A percentile compares a stretch with the other conserved stretches of the same genome.
These are phyloP conservation scores for Starmerella apicola DNA, from an alignment of 805 yeast species.

Conservation along the genomic window DNA sequence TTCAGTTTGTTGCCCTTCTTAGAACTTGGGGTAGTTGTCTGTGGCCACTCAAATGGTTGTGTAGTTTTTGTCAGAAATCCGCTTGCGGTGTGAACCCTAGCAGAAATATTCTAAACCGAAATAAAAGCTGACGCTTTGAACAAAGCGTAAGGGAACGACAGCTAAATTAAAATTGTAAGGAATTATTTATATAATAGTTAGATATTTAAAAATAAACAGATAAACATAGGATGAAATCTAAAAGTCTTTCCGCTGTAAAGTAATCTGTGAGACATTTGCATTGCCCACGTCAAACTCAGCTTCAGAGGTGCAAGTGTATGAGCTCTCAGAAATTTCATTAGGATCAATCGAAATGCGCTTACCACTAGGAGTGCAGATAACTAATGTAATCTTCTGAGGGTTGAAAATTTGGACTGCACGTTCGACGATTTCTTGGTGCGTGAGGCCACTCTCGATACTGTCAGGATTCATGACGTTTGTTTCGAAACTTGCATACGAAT, in stretches of 20 bases:
- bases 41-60: no score
- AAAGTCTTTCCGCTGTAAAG: neutral
- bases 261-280: constrained; percentile 5
- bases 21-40: no score
- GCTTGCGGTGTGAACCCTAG: no score
- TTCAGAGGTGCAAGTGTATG: constrained; percentile 17
- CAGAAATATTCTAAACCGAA: no score
- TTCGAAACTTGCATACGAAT: constrained; percentile 95
- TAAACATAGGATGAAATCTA: no score
- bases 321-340: constrained; percentile 2
- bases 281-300: constrained; percentile 15
- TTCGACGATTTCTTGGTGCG: constrained; percentile 43
- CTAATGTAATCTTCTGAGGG: constrained; percentile 63
- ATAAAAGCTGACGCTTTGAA: no score
- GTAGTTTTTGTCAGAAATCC: no score
- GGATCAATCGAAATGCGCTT: constrained; percentile 3
- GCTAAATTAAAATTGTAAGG: no score
- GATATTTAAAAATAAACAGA: no score
- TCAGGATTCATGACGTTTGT: constrained; percentile 52
- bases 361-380: constrained; percentile 25
- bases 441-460: constrained; percentile 25
- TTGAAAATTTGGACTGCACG: constrained; percentile 52
- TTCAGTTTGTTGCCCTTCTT: no score
- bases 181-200: no score
- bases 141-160: no score